A percentile compares a stretch with the other conserved stretches of the same genome.
Conservation (phyloP, 441 rosid genomes). For the Corymbia calophylla region DNA sequence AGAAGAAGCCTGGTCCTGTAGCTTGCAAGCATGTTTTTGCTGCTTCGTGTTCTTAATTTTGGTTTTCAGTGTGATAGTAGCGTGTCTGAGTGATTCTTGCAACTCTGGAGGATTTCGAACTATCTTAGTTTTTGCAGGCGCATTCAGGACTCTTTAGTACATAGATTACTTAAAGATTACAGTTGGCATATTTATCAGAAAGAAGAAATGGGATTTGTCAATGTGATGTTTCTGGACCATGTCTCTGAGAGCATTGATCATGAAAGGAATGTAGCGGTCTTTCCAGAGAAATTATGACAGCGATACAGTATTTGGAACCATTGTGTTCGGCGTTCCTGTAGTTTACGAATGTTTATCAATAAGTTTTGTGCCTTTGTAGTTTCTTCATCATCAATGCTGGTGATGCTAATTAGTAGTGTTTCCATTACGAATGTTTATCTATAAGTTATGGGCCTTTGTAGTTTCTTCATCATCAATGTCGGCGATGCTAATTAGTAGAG, state of each 20-base stretch:
- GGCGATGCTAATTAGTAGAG: neutral
- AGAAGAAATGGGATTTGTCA: neutral
- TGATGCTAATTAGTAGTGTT: neutral
- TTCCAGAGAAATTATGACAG: neutral
- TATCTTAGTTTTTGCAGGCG: neutral
- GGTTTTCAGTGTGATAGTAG: neutral
- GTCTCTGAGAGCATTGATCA: neutral
- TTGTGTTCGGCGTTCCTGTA: neutral
- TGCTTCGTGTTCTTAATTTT: neutral
- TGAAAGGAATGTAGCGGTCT: neutral
- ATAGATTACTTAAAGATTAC: neutral
- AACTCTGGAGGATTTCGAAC: neutral
- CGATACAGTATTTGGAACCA: neutral
- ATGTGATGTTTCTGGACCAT: neutral
- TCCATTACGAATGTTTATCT: neutral
- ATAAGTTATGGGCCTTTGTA: neutral
- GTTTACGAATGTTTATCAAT: neutral
- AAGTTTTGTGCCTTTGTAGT: neutral
- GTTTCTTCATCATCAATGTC: neutral
- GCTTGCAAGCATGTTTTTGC: neutral
- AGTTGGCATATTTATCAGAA: neutral
- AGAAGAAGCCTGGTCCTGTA: neutral
- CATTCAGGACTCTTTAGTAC: neutral
- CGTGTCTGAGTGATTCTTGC: neutral
- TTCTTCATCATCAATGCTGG: neutral